Base-by-base conservation (phyloP, 225 moss, liverwort and hornwort genomes). In the Ulota crispa region DNA sequence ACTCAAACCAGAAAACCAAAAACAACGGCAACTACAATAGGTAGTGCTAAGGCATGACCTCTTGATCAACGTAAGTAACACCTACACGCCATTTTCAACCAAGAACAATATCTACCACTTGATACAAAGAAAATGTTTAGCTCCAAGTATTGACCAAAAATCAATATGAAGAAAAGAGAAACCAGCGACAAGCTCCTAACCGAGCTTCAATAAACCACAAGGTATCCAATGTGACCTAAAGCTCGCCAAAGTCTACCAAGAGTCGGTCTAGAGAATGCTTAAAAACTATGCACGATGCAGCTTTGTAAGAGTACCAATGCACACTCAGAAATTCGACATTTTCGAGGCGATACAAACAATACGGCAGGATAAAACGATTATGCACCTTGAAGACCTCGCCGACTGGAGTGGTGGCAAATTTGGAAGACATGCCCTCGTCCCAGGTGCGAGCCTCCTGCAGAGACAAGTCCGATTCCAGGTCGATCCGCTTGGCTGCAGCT, bases 361-460 rank as follows among this genome's bases (percentile, higher is more conserved):
- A 54, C 24, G 55, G 53, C 41, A 24, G 7, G 23, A 26, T 11
- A 39, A 52, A 27, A 13, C 34, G 6, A 64, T 6, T 16, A 42
- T 18, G 32, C 76, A 91, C 97, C 95, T 99, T 91, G 88, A 99
- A 99, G 59, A 99, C 88, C 64, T 99, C 90, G 18, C 87, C 65
- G 16, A 95, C 54, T 10, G 95, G 80, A 75, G 95, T 93, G 76
- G 90, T 87, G 76, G 94, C 70, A 76, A 99, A 99, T 66, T 99
- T 88, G 85, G 93, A 83, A 20, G 89, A 32, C 53, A 95, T 90
- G 32, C 98, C 98, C 73, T 99, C 94, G 60, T 99, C 98, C 98
- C 98, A 99, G 31, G 92, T 77, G 28, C 98, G 92, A 18, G 94
- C 92, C 80, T 89, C 91, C 78, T 95, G 95, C 85, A 99, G 81